Base-by-base conservation (phyloP, 75 land plant species). In the Selaginella moellendorffii region DNA sequence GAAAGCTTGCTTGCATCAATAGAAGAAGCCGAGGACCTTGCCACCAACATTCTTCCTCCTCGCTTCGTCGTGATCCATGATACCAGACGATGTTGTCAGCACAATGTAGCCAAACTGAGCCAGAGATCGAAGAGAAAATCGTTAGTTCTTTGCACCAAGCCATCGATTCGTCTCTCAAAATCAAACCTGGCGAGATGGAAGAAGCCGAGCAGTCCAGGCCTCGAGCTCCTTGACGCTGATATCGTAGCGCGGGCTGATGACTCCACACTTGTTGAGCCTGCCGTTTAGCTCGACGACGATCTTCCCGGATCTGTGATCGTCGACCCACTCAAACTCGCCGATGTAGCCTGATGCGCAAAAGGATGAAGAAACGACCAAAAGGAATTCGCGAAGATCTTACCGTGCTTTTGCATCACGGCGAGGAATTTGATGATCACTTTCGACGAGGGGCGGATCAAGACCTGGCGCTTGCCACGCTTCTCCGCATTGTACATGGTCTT, bases 61-160 rank as follows among this genome's bases (percentile, higher is more conserved):
- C 14, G 85, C 85, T 70, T 82, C 85, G 30, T 79, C 85, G 54
- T 82, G 85, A 26, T 82, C 85, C 85, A 82, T 82, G 52, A 82
- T 82, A 5, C 85, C 85, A 71, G 85, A 78, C 22, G 85, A 82
- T n/a, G 85, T 82, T 0, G 82, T 82, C 79, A 82, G 63, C 1
- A 82, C 82, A 67, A 82, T 79, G 63, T 76, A 73, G 0, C 85
- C 85, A 66, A 82, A 82, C 82, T 78, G 81, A 65, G 70, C 28
- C 69, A 27, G 5, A 25, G n/a, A 24, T n/a, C n/a, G n/a, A n/a
- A n/a, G n/a, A n/a, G n/a, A n/a, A n/a, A n/a, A n/a, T n/a, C n/a
- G n/a, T n/a, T n/a, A n/a, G n/a, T n/a, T n/a, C n/a, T n/a, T n/a
- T n/a, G n/a, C n/a, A n/a, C n/a, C n/a, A n/a, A n/a, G n/a, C n/a